A percentile compares a stretch with the other conserved stretches of the same genome.
These are phyloP conservation scores for Gnetum montanum DNA, from an alignment of 75 land plant species.

Conservation along the genomic window DNA sequence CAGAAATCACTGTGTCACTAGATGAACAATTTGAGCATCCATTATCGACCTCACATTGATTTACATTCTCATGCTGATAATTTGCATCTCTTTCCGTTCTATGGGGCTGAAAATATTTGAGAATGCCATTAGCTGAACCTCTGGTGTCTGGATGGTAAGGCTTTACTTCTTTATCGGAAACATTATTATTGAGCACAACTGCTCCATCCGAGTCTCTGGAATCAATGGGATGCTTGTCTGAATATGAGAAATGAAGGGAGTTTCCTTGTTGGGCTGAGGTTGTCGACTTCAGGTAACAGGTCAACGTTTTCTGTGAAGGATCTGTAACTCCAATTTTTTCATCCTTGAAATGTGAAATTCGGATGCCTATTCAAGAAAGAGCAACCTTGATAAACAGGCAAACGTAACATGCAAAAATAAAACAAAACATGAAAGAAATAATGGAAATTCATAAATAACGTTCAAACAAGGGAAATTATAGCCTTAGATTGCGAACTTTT, in stretches of 20 bases:
- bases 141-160: background rate
- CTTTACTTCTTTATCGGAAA: background rate
- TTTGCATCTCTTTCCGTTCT: no score
- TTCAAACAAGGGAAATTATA: no score
- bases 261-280: slow-evolving; percentile 13
- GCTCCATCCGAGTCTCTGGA: background rate
- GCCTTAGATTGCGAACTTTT: no score
- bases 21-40: no score
- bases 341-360: slow-evolving; percentile 71
- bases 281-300: slow-evolving; percentile 25
- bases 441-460: background rate
- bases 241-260: no score
- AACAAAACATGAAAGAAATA: background rate
- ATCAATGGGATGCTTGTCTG: background rate
- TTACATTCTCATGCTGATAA: no score
- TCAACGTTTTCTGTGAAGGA: slow-evolving; percentile 51
- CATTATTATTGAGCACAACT: no score
- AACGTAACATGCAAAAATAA: no score
- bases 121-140: background rate
- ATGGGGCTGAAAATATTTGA: slow-evolving; percentile 3
- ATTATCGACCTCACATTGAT: no score
- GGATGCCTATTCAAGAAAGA: slow-evolving; percentile 40
- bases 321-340: slow-evolving; percentile 28
- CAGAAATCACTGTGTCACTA: no score
- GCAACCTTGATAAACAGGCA: background rate